Evolutionary conservation across 306 rosid species (phyloP), one percentile per base, ranked within the genome.

Genomic region (Chamaecrista fasciculata): DNA sequence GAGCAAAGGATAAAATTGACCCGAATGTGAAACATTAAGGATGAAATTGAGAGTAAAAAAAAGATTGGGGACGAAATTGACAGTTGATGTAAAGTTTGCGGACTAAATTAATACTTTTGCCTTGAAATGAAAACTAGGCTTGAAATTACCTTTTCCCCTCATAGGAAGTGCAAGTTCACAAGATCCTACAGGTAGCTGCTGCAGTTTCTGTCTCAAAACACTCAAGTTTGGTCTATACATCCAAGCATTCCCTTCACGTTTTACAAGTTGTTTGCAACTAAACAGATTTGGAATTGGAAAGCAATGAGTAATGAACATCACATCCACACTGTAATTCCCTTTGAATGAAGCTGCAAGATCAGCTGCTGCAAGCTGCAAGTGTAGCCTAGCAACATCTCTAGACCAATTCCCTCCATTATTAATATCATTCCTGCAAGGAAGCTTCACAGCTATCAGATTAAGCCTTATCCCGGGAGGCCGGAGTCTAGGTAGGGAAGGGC

Each of bases 141-240:
- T 47, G 40, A 62, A 75, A 86, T 72, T 39, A 94, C 98, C 98
- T 85, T 81, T 85, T 51, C 90, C 90, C 34, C 81, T 69, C 73
- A 86, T 79, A 49, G 97, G 96, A 82, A 94, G 94, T 15, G 97
- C 86, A 72, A 94, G 98, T 79, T 94, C 96, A 76, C 98, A 90
- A 29, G 98, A 90, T 33, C 97, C 98, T 33, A 86, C 83, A 0
- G 97, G 98, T 24, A 94, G 89, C 79, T 81, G 89, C 79, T 81
- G 90, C 2, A 83, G 52, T 68, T 88, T 94, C 28, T 86, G 81
- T 77, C 92, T 76, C 61, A 94, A 59, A 15, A 79, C 76, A 67
- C 83, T 82, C 76, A 88, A 69, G 86, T 88, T 79, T 31, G 97
- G 97, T 68, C 69, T 79, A 78, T 86, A 94, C 29, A 94, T 57